Evolutionary conservation across 1,284 basidiomycete genomes (phyloP), one percentile per base, ranked within the genome.

Genomic region (Cutaneotrichosporon daszewskae): DNA sequence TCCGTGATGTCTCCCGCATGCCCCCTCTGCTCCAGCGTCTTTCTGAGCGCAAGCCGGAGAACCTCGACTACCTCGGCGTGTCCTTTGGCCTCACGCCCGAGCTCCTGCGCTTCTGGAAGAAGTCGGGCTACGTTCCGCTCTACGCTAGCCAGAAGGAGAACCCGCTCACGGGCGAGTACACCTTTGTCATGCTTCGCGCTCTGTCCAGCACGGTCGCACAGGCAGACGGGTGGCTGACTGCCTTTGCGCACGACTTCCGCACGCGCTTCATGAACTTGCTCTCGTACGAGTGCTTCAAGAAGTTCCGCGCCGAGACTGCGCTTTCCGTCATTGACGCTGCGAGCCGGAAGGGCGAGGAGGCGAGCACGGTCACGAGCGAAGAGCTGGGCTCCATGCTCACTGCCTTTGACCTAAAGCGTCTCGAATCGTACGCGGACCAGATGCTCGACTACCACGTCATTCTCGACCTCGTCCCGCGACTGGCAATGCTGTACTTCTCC

Each of bases 381-480:
- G 91, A 97, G 59, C 75, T 98, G 9, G 76, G 78, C 1, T 74
- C 83, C 31, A 69, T 87, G 14, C 69, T 95, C 49, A 83, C 89
- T 1, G 90, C 94, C 0, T 97, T 96, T 65, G 95, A 98, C 71
- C 76, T 98, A 59, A 97, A 97, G 72, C 83, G 95, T 3, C 79
- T 98, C 26, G 87, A 94, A 56, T 87, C 92, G 6, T 99, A 98
- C 60, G 85, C 89, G 5, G 91, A 94, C 69, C 95, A 92, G 71
- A 83, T 87, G 80, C 78, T 98, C 36, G 95, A 98, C 69, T 95
- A 94, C 64, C 91, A 96, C 65, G 87, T 96, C 59, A 81, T 98
- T 46, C 76, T 98, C 37, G 95, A 99, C 68, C 77, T 98, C 13
- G 75, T 98, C 4, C 92, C 95, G 0, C 78, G 75, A 0, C 72